Conservation (phyloP, 2,329 filamentous ascomycete genomes). For the Fusarium stilboides region DNA sequence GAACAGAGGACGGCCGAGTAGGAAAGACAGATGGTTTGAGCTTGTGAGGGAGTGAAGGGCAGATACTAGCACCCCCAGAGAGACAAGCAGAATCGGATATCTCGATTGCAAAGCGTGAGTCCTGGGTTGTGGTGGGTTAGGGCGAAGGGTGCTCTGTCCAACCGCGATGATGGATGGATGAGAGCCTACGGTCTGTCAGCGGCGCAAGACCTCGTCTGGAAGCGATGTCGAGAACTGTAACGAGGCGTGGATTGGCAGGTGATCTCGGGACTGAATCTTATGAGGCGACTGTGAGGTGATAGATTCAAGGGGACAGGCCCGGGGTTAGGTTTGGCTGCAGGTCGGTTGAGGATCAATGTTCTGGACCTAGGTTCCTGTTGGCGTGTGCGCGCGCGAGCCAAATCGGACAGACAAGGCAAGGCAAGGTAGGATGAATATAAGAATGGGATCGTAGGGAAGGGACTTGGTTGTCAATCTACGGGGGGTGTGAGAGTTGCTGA, state of each 20-base stretch:
- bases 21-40: constrained; percentile 25
- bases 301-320: constrained; percentile 33
- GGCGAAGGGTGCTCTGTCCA: constrained; percentile 36
- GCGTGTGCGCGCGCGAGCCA: constrained; percentile 36
- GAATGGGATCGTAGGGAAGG: constrained; percentile 28
- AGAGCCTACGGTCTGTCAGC: constrained; percentile 35
- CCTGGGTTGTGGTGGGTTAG: constrained; percentile 35
- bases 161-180: constrained; percentile 33
- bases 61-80: constrained; percentile 39
- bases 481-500: constrained; percentile 27
- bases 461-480: constrained; percentile 15
- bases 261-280: constrained; percentile 42
- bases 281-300: constrained; percentile 49
- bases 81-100: constrained; percentile 45
- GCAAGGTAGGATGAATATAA: constrained; percentile 28
- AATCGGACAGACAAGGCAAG: constrained; percentile 30
- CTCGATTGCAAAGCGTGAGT: constrained; percentile 45
- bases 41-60: constrained; percentile 33
- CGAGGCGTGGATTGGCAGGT: constrained; percentile 42
- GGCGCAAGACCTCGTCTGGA: constrained; percentile 40
- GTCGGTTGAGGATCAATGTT: constrained; percentile 43
- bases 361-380: constrained; percentile 44
- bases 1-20: constrained; percentile 16
- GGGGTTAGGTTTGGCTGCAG: constrained; percentile 40
- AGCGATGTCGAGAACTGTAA: constrained; percentile 34